Evolutionary conservation across 1,284 basidiomycete genomes (phyloP), one percentile per base, ranked within the genome.

Genomic region (Marasmius tenuissimus): DNA sequence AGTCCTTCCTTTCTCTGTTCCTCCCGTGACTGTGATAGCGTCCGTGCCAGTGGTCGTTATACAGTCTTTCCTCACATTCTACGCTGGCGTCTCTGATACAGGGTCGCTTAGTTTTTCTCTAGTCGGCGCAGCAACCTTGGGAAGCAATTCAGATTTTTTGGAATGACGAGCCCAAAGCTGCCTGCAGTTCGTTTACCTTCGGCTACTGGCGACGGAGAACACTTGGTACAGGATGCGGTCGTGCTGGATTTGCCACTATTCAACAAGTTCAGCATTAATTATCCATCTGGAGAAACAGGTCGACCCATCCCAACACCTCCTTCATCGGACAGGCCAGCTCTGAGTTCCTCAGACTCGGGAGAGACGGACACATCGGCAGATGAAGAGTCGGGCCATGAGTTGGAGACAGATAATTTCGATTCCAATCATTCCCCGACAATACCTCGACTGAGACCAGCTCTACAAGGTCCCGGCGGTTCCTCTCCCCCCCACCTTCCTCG

Each of bases 401-500:
- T 35, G 39, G 62, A 63, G 39, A 48, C 40, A 4, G 62, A 63
- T 39, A 61, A 49, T 9, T 63, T 63, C 42, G 59, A 63, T 54
- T 39, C 62, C 10, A 58, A 63, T 48, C 59, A 61, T 56, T 60
- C 60, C 6, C 60, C 58, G 18, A n/a, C 54, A 11, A 60, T 61
- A 40, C 39, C 56, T 18, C 47, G 62, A 49, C 39, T 63, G 20
- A 56, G 61, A 42, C 59, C 65, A 54, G 22, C 40, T 14, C 11
- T 57, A 22, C 57, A 50, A 20, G 49, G 49, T 20, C 20, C 45
- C 20, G 18, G 18, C n/a, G 42, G 33, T n/a, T 49, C 58, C 56
- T 62, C 65, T 58, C 60, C 64, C 71, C 53, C 50, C n/a, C 70
- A 75, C 65, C 68, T 75, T 40, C 85, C 85, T 53, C 81, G 80